A percentile compares a stretch with the other conserved stretches of the same genome.
These are phyloP conservation scores for Alternaria brassicae DNA, from an alignment of 2,329 filamentous ascomycete genomes.

Conservation along the genomic window DNA sequence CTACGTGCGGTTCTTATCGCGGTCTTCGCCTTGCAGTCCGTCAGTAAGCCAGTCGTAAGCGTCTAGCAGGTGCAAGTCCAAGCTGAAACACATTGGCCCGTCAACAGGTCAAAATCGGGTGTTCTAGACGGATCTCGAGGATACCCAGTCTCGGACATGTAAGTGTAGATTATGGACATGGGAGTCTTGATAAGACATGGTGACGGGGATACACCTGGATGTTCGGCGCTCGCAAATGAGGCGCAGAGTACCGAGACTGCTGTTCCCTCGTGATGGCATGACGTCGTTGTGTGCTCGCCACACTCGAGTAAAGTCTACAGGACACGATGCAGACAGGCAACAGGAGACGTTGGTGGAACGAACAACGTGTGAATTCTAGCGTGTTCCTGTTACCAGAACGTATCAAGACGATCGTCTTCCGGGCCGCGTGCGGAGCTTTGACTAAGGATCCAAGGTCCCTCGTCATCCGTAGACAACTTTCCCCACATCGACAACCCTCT, in stretches of 20 bases:
- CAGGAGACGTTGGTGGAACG: constrained; percentile 1
- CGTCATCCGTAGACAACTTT: constrained; percentile 22
- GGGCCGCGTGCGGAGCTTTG: constrained; percentile 22
- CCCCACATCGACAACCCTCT: constrained; percentile 21
- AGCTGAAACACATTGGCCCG: constrained; percentile 1
- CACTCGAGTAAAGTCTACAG: background rate
- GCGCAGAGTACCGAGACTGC: constrained; percentile 1
- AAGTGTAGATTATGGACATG: background rate
- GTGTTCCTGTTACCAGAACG: constrained; percentile 4
- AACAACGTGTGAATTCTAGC: constrained; percentile 9
- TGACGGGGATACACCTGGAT: constrained; percentile 9
- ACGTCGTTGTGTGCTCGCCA: constrained; percentile 13
- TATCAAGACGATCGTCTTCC: constrained; percentile 12
- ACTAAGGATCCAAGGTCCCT: constrained; percentile 17
- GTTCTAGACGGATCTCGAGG: background rate
- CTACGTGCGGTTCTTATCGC: constrained; percentile 1
- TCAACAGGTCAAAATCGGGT: background rate
- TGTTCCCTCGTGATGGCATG: constrained; percentile 2
- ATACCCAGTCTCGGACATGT: background rate
- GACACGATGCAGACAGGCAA: background rate
- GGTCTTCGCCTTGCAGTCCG: background rate
- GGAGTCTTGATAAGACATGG: background rate
- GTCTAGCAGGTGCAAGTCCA: background rate
- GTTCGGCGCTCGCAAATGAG: constrained; percentile 10
- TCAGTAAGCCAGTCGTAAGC: background rate